phyloP scores from a whole-genome alignment of 257 asterid genomes.

The Paraleonurus japonicus region DNA sequence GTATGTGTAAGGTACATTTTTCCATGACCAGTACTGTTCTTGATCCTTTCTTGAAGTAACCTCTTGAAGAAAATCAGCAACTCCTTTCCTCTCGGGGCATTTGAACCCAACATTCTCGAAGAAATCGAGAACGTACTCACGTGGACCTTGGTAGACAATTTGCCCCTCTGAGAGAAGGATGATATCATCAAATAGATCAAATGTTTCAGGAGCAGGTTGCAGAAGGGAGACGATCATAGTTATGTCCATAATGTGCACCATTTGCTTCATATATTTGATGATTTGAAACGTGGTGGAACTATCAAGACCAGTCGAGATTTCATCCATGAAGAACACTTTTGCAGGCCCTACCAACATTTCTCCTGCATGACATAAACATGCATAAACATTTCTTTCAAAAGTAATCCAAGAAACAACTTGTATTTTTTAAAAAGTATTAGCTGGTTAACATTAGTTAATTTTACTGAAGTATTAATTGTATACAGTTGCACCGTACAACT shows the following conservation, averaged over 20 bases:
- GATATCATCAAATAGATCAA: slow-evolving; percentile 60
- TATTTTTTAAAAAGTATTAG: no score
- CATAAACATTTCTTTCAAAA: not conserved
- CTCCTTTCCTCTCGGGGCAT: slow-evolving; percentile 71
- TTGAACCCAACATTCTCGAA: slow-evolving; percentile 61
- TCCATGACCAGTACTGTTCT: slow-evolving; percentile 65
- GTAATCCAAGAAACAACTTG: not conserved
- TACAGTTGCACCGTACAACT: no score
- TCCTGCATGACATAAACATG: slow-evolving; percentile 34
- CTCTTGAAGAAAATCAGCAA: slow-evolving; percentile 68
- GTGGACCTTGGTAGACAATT: slow-evolving; percentile 67
- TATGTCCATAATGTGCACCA: slow-evolving; percentile 65
- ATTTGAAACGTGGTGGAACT: slow-evolving; percentile 76
- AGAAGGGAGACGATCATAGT: slow-evolving; percentile 71
- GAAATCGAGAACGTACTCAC: slow-evolving; percentile 53
- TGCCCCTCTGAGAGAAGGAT: slow-evolving; percentile 64
- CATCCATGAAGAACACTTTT: slow-evolving; percentile 67
- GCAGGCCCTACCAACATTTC: slow-evolving; percentile 82
- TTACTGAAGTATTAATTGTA: no score
- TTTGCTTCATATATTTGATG: slow-evolving; percentile 57
- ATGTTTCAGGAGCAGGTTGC: slow-evolving; percentile 74
- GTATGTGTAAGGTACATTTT: slow-evolving; percentile 38
- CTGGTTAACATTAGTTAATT: no score
- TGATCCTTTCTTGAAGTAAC: slow-evolving; percentile 72
- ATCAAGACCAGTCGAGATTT: slow-evolving; percentile 70